phyloP scores from a whole-genome alignment of 345 rosid genomes.

The Angophora floribunda region DNA sequence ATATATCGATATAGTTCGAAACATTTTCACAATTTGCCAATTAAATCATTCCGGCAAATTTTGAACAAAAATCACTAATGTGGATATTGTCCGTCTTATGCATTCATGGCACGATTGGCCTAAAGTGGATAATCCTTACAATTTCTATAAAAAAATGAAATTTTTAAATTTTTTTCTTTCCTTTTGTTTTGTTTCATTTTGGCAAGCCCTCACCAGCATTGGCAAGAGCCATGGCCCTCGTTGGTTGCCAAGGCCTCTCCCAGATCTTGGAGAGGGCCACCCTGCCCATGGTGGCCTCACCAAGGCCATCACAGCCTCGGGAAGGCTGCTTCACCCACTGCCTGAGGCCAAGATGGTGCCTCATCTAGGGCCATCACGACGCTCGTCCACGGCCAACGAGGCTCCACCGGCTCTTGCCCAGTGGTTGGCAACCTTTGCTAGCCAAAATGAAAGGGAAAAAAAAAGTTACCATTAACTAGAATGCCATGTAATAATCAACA shows the following conservation, averaged over 20 bases:
- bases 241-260: neutral
- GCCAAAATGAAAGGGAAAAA: neutral
- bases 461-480: neutral
- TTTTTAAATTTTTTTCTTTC: too few species aligned
- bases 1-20: fast-evolving
- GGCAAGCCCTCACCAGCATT: neutral
- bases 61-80: neutral
- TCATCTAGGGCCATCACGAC: neutral
- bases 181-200: too few species aligned
- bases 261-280: neutral
- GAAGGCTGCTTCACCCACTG: too few species aligned
- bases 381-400: fast-evolving
- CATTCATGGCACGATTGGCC: neutral
- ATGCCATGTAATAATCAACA: neutral
- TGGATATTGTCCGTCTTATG: fast-evolving
- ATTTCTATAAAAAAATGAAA: too few species aligned
- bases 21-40: neutral
- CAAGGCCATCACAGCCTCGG: neutral
- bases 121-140: too few species aligned
- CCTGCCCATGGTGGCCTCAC: neutral
- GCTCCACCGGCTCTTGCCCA: neutral
- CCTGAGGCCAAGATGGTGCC: too few species aligned
- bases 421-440: neutral
- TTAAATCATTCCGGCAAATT: neutral
- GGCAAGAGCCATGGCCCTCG: neutral